Base-by-base conservation (phyloP, 148 eudicot genomes). In the Camellia japonica region DNA sequence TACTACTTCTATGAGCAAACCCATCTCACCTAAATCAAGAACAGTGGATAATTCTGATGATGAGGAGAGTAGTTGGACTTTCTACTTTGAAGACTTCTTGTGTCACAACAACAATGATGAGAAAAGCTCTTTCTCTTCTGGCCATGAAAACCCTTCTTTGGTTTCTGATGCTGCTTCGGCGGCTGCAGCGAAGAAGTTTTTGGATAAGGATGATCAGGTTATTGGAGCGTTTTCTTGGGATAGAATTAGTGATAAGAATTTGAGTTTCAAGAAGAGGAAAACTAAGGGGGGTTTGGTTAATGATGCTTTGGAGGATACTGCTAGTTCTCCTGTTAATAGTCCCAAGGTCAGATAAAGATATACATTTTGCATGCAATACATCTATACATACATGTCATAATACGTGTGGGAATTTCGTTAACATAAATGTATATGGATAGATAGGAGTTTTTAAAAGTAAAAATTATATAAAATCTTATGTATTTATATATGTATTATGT, bases 321-420 rank as follows among this genome's bases (percentile, higher is more conserved):
- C 91, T 63, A 89, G 87, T 71, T 89, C 91, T 81, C 90, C 90
- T 83, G 82, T 78, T 2, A 83, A 84, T 76, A 83, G 88, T 75
- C 88, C 88, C 43, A 89, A 85, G 90, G 91, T 87, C 61, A 61
- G 80, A 19, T 7, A 23, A 19, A 71, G 52, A 38, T 60, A 14
- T 30, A 30, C 38, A 30, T 30, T 71, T 44, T 42, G n/a, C 80
- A 78, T 23, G 60, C 80, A 78, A 0, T 67, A 43, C 58, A 15
- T 62, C 3, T 4, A 62, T 70, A 43, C 44, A n/a, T 66, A 77
- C 66, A 6, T 16, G 20, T 16, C 60, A 44, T 51, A 23, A 23
- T 41, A 15, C 1, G 19, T n/a, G 38, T 30, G 38, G 38, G 38
- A 30, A 30, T 30, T 30, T 30, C 38, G 38, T 30, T 30, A 30